phyloP scores from a whole-genome alignment of 2,329 filamentous ascomycete species.

The Pyricularia pennisetigena region DNA sequence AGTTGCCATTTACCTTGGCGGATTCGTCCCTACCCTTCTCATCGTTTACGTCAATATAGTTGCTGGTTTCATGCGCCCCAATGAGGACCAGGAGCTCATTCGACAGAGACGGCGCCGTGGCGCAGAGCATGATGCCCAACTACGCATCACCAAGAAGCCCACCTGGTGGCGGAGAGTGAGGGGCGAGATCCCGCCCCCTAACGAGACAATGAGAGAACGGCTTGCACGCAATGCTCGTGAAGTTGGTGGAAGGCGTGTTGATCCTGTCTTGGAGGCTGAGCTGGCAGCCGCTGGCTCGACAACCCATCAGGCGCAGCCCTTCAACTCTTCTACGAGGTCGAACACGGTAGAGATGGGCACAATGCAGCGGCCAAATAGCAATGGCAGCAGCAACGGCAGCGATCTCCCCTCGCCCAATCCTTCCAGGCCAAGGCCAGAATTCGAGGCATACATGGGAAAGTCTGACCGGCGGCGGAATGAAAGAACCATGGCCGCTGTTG shows the following conservation, averaged over 20 bases:
- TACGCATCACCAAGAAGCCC: slow-evolving; percentile 52
- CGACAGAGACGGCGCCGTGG: slow-evolving; percentile 51
- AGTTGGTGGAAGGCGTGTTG: slow-evolving; percentile 34
- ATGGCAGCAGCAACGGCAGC: background rate
- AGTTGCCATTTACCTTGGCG: slow-evolving; percentile 50
- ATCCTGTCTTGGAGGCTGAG: slow-evolving; percentile 25
- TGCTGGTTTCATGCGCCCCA: slow-evolving; percentile 52
- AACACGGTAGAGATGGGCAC: slow-evolving; percentile 20
- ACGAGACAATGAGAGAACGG: slow-evolving; percentile 36
- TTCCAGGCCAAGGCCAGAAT: background rate
- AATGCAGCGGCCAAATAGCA: slow-evolving; percentile 11
- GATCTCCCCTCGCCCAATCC: background rate
- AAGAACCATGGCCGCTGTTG: slow-evolving; percentile 29
- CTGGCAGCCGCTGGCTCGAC: slow-evolving; percentile 20
- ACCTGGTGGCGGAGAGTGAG: slow-evolving; percentile 54
- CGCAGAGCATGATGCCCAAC: slow-evolving; percentile 43
- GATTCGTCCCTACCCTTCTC: slow-evolving; percentile 48
- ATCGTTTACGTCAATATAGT: slow-evolving; percentile 44
- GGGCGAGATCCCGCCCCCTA: slow-evolving; percentile 27
- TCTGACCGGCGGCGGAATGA: slow-evolving; percentile 35
- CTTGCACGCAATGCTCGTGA: slow-evolving; percentile 46
- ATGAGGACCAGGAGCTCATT: slow-evolving; percentile 62
- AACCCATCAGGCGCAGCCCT: slow-evolving; percentile 1
- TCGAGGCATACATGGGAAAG: slow-evolving; percentile 26
- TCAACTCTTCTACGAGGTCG: background rate